phyloP scores from a whole-genome alignment of 192 early-diverging fungal genomes.

The Cetraspora pellucida region DNA sequence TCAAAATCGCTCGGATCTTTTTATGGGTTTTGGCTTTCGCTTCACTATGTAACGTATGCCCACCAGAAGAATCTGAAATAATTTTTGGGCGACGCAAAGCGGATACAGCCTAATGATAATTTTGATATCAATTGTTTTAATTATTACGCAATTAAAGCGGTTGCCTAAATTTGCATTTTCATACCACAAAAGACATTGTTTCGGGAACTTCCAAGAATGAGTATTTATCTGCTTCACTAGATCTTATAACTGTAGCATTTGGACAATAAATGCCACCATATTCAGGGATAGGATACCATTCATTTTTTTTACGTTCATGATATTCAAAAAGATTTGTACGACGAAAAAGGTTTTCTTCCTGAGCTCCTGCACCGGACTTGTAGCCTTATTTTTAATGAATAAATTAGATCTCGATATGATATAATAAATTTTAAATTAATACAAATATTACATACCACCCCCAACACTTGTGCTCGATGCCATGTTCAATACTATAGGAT shows the following conservation, averaged over 20 bases:
- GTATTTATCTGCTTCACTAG: conserved; percentile 37
- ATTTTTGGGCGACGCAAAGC: conserved; percentile 42
- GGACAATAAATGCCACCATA: conserved; percentile 49
- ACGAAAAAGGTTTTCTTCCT: conserved; percentile 49
- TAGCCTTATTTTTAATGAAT: conserved; percentile 36
- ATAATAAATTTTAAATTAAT: no score
- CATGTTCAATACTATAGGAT: conserved; percentile 51
- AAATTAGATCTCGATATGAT: no score
- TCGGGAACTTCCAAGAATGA: conserved; percentile 44
- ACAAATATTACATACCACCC: conserved; percentile 37
- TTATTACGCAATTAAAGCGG: neutral
- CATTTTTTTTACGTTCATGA: conserved; percentile 40
- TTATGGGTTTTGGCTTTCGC: conserved; percentile 41
- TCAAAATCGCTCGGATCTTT: conserved; percentile 50
- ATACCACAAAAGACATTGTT: conserved; percentile 51
- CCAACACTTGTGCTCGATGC: conserved; percentile 42
- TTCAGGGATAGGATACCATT: conserved; percentile 47
- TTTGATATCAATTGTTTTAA: neutral
- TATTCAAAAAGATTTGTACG: conserved; percentile 49
- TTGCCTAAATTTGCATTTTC: neutral
- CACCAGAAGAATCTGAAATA: conserved; percentile 20
- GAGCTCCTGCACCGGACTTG: conserved; percentile 39
- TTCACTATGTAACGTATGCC: conserved; percentile 41
- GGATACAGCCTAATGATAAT: conserved; percentile 39
- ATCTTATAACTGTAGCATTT: conserved; percentile 43